These are phyloP conservation scores for Lichenothelia convexa DNA, from an alignment of 495 filamentous ascomycete species.

Conservation along the genomic window DNA sequence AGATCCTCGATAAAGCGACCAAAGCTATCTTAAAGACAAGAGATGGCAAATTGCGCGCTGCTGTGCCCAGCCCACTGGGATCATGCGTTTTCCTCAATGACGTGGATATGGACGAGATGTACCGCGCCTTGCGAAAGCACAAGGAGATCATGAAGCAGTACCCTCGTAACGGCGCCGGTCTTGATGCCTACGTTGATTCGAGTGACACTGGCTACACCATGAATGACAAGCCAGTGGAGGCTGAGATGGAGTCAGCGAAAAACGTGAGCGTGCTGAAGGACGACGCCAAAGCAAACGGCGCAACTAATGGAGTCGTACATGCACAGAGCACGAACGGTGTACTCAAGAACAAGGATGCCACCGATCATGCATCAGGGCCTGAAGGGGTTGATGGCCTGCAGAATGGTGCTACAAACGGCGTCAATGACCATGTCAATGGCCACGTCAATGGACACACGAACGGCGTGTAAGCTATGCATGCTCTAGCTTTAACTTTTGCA, in stretches of 20 bases:
- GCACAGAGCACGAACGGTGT: slow-evolving; percentile 7
- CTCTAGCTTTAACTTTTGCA: too few relatives aligned
- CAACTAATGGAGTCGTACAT: slow-evolving; percentile 8
- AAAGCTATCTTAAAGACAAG: slow-evolving; percentile 44
- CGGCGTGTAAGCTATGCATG: slow-evolving; percentile 46
- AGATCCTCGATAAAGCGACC: slow-evolving; percentile 38
- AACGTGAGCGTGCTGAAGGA: slow-evolving; percentile 17
- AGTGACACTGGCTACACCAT: slow-evolving; percentile 40
- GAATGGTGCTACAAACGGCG: slow-evolving; percentile 4
- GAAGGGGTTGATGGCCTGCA: slow-evolving; percentile 10
- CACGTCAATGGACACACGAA: slow-evolving; percentile 15
- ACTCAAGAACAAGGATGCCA: slow-evolving; percentile 7
- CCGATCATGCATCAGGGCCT: slow-evolving; percentile 11
- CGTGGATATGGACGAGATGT: slow-evolving; percentile 30
- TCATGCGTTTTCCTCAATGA: slow-evolving; percentile 41
- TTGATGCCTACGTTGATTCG: slow-evolving; percentile 43
- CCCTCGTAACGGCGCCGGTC: slow-evolving; percentile 35
- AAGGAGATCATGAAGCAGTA: slow-evolving; percentile 35
- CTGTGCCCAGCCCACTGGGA: slow-evolving; percentile 38
- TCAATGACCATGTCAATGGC: slow-evolving; percentile 15
- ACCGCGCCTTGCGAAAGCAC: slow-evolving; percentile 31
- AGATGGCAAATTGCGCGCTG: slow-evolving; percentile 38
- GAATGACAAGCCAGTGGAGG: slow-evolving; percentile 23
- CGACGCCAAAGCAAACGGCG: slow-evolving; percentile 4
- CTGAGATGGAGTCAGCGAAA: slow-evolving; percentile 13